A percentile compares a stretch with the other conserved stretches of the same genome.
Evolutionary conservation across 352 stramenopile species (phyloP).

Genomic region (Phytopythium cucurbitacearum): DNA sequence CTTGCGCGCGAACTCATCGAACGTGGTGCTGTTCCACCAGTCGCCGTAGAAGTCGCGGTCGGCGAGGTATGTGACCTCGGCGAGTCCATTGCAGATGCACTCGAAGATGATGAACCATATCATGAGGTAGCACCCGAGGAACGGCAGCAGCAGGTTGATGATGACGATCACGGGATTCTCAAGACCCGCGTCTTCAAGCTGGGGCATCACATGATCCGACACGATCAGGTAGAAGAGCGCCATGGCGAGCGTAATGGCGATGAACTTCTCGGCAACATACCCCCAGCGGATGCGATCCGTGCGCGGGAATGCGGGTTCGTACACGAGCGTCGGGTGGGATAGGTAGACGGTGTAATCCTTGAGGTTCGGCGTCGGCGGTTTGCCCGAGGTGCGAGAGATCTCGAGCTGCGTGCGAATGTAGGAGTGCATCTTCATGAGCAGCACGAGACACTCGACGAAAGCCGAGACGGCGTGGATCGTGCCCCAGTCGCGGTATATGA

Average conservation of each 20-base stretch:
- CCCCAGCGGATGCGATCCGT: constrained; percentile 74
- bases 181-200: constrained; percentile 65
- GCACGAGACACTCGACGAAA: constrained; percentile 70
- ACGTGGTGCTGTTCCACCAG: constrained; percentile 97
- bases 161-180: constrained; percentile 51
- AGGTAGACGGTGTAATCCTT: constrained; percentile 72
- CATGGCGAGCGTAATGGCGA: constrained; percentile 78
- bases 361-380: constrained; percentile 22
- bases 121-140: constrained; percentile 94
- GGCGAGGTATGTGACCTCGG: constrained; percentile 89
- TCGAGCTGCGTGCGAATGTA: constrained; percentile 77
- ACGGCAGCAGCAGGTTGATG: constrained; percentile 88
- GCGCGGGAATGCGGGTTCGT: constrained; percentile 91
- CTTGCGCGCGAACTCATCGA: constrained; percentile 86
- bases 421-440: constrained; percentile 85
- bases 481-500: constrained; percentile 73
- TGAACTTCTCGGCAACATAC: constrained; percentile 79
- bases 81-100: constrained; percentile 94
- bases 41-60: constrained; percentile 95
- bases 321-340: constrained; percentile 90
- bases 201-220: constrained; percentile 86
- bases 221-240: constrained; percentile 89
- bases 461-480: constrained; percentile 67
- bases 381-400: constrained; percentile 29
- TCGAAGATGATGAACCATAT: constrained; percentile 98